Evolutionary conservation across 108 stramenopile species (phyloP), one percentile per base, ranked within the genome.

Genomic region (Pseudonitzschia pungens): DNA sequence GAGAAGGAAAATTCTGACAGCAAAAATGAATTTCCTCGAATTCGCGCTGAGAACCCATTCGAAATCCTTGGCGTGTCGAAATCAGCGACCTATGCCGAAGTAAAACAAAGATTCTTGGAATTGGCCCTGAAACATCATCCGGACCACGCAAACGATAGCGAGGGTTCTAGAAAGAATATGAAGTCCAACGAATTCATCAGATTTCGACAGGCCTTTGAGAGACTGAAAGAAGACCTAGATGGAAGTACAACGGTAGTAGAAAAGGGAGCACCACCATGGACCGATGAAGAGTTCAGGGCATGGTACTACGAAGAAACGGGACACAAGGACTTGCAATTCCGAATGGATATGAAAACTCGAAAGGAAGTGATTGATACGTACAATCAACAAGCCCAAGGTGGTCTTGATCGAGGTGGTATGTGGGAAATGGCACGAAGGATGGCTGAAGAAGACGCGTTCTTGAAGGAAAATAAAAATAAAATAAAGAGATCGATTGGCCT

Each of bases 71-170:
- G 85, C 14, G 52, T 86, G 31, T 71, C 72, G 20, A 58, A 66
- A 11, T 40, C 36, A 12, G 27, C 66, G 24, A 53, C 73, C 0
- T 83, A 80, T 28, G 51, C 68, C 20, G 40, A 60, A 15, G 85
- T 83, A 31, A 86, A 86, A 66, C 51, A 58, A 31, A 64, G 73
- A 16, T 86, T 86, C 65, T 12, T 86, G 9, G 59, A 86, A 62
- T 50, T 80, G 12, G 85, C 85, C 15, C 58, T 83, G 68, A n/a
- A 81, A 48, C 69, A 79, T 54, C 85, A 86, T 73, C 85, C 85
- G 1, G 85, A 86, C 68, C 29, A 48, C 14, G 43, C 50, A 40
- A 20, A 24, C 11, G 16, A 74, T 1, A 32, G 65, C 9, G 73
- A 67, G 16, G 59, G 43, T 11, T 36, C 48, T 48, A 71, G 53